These are phyloP conservation scores for Brasilioporus rufonigricans DNA, from an alignment of 768 basidiomycete genomes.

Conservation along the genomic window DNA sequence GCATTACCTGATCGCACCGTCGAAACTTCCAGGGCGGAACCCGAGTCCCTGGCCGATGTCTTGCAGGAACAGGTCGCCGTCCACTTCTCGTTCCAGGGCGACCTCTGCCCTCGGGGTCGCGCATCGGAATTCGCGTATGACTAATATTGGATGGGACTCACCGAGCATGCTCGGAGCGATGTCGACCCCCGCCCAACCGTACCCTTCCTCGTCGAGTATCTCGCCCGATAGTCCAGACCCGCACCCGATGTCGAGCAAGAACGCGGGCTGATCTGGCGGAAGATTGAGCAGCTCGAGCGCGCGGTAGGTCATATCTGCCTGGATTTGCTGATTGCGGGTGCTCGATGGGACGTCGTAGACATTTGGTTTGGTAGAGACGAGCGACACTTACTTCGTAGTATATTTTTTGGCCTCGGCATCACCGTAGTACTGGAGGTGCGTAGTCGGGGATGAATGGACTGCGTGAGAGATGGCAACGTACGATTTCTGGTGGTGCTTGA, in stretches of 20 bases:
- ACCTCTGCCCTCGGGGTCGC: conserved; percentile 60
- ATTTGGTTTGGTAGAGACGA: background rate
- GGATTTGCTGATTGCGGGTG: conserved; percentile 94
- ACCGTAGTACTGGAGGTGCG: conserved; percentile 79
- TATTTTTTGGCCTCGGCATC: conserved; percentile 96
- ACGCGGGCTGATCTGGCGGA: conserved; percentile 75
- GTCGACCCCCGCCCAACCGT: conserved; percentile 92
- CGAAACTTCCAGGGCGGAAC: conserved; percentile 94
- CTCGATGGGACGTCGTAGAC: conserved; percentile 40
- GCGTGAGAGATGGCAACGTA: conserved; percentile 31
- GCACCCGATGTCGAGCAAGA: conserved; percentile 93
- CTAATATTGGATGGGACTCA: conserved; percentile 34
- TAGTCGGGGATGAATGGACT: background rate
- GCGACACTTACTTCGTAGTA: conserved; percentile 74
- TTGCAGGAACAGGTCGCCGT: conserved; percentile 94
- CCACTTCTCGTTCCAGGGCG: conserved; percentile 91
- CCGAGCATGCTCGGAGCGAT: conserved; percentile 97
- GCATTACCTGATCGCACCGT: conserved; percentile 90
- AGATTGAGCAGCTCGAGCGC: conserved; percentile 89
- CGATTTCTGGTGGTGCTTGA: conserved; percentile 88
- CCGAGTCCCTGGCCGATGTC: conserved; percentile 99
- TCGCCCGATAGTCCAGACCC: conserved; percentile 97
- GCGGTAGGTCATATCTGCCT: conserved; percentile 96
- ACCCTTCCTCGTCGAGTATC: conserved; percentile 92
- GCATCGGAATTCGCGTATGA: background rate